Conservation (phyloP, 352 stramenopile species). For the Phytophthora cactorum region DNA sequence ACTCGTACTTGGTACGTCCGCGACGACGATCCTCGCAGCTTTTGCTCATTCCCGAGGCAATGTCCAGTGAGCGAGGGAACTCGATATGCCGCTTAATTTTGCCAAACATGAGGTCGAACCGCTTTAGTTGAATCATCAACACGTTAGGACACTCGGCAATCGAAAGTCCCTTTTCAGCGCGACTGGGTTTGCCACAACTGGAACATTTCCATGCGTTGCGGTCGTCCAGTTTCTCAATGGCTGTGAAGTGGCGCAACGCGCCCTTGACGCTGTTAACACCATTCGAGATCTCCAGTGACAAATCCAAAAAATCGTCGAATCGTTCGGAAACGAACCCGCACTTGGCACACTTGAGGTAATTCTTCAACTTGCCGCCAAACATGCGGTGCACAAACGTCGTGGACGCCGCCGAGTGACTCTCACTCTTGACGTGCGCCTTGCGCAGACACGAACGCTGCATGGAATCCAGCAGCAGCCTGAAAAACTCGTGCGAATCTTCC, state of each 20-base stretch:
- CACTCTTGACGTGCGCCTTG: conserved; percentile 74
- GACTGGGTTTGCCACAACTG: conserved; percentile 75
- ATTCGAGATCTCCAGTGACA: conserved; percentile 88
- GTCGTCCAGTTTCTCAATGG: conserved; percentile 82
- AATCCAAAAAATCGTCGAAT: conserved; percentile 88
- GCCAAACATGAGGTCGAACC: conserved; percentile 86
- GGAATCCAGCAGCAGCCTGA: conserved; percentile 85
- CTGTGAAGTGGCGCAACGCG: conserved; percentile 85
- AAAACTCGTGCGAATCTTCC: conserved; percentile 94
- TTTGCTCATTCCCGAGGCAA: conserved; percentile 67
- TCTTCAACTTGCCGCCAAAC: conserved; percentile 88
- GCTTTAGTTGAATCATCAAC: conserved; percentile 91
- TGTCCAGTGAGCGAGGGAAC: conserved; percentile 74
- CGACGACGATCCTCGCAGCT: conserved; percentile 54
- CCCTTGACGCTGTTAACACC: conserved; percentile 75
- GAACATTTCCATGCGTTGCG: conserved; percentile 90
- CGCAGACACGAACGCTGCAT: conserved; percentile 85
- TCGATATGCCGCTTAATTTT: conserved; percentile 92
- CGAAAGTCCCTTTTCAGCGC: conserved; percentile 83
- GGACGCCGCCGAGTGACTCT: conserved; percentile 54
- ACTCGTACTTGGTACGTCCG: conserved; percentile 68
- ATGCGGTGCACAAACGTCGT: conserved; percentile 87
- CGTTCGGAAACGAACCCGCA: conserved; percentile 83
- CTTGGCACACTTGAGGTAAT: conserved; percentile 85
- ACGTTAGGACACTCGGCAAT: conserved; percentile 87